Percentiles rank a stretch among this genome's conserved stretches.
Evolutionary conservation across 106 monocot species (phyloP).

Genomic region (Dactylorhiza incarnata): DNA sequence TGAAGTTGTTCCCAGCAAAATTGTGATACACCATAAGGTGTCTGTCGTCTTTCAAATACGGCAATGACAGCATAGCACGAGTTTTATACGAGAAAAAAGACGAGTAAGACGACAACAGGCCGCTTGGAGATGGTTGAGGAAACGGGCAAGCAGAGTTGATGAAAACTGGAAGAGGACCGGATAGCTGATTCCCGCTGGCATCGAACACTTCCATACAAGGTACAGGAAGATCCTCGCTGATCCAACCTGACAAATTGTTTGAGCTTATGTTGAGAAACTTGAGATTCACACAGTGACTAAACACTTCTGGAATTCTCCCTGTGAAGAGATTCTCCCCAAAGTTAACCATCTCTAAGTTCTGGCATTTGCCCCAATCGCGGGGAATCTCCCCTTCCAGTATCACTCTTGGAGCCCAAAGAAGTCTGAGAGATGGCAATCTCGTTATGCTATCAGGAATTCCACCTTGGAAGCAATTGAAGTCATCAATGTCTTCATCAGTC

Average conservation of each 20-base stretch:
- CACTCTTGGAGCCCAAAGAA: constrained; percentile 85
- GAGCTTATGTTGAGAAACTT: constrained; percentile 74
- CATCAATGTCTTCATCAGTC: constrained; percentile 27
- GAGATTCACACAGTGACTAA: constrained; percentile 57
- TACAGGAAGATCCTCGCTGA: constrained; percentile 44
- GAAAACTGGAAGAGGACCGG: constrained; percentile 53
- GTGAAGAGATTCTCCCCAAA: constrained; percentile 60
- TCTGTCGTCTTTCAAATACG: constrained; percentile 6
- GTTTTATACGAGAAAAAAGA: constrained; percentile 31
- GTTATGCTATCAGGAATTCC: constrained; percentile 54
- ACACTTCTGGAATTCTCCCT: constrained; percentile 36
- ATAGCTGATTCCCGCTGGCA: constrained; percentile 72
- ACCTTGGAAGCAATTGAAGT: constrained; percentile 82
- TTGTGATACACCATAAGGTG: constrained; percentile 44
- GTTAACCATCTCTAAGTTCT: constrained; percentile 74
- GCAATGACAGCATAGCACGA: constrained; percentile 16
- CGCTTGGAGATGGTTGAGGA: constrained; percentile 11
- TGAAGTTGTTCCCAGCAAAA: constrained; percentile 72
- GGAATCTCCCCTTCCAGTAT: constrained; percentile 60
- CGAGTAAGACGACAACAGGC: constrained; percentile 37
- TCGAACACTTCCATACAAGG: constrained; percentile 89
- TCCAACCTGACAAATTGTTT: constrained; percentile 61
- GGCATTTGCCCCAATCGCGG: constrained; percentile 56
- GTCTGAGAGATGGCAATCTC: constrained; percentile 47
- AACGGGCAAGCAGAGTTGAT: constrained; percentile 20